Percentiles rank a stretch among this genome's conserved stretches.
These are phyloP conservation scores for Globisporangium middletonii DNA, from an alignment of 352 stramenopile species.

Conservation along the genomic window DNA sequence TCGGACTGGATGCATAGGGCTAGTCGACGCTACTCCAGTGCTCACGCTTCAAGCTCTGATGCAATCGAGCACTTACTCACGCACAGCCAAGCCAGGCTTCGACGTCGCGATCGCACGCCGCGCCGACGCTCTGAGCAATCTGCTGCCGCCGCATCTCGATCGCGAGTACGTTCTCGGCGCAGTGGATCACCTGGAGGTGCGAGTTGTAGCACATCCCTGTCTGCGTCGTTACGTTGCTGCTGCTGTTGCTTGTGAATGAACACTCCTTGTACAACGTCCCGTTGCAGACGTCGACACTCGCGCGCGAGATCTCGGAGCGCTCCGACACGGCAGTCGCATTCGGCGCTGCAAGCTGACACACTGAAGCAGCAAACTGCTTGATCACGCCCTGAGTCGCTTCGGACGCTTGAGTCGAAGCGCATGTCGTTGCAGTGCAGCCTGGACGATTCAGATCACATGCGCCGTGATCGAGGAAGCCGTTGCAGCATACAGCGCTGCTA, in stretches of 20 bases:
- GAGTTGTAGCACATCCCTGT: constrained; percentile 32
- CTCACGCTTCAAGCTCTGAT: background rate
- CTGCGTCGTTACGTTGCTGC: constrained; percentile 2
- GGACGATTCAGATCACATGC: constrained; percentile 20
- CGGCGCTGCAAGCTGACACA: constrained; percentile 10
- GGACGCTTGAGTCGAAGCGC: constrained; percentile 4
- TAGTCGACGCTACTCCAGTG: too few species aligned
- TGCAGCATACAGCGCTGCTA: constrained; percentile 21
- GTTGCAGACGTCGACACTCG: constrained; percentile 26
- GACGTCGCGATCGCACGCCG: constrained; percentile 17
- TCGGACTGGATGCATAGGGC: too few species aligned
- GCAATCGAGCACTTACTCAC: constrained; percentile 2
- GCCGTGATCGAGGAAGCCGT: constrained; percentile 18
- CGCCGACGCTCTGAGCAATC: constrained; percentile 12
- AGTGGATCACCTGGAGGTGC: constrained; percentile 23
- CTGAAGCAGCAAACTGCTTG: constrained; percentile 12
- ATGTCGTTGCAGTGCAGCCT: constrained; percentile 14
- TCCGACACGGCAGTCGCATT: constrained; percentile 10
- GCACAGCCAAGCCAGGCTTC: constrained; percentile 28
- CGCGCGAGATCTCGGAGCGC: constrained; percentile 11
- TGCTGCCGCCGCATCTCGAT: constrained; percentile 1
- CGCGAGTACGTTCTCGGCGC: constrained; percentile 14
- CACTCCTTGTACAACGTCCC: constrained; percentile 37
- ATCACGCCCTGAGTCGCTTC: constrained; percentile 16
- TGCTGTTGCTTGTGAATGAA: background rate